Evolutionary conservation across 2,329 filamentous ascomycete species (phyloP).

Genomic region (Cercospora canescens): DNA sequence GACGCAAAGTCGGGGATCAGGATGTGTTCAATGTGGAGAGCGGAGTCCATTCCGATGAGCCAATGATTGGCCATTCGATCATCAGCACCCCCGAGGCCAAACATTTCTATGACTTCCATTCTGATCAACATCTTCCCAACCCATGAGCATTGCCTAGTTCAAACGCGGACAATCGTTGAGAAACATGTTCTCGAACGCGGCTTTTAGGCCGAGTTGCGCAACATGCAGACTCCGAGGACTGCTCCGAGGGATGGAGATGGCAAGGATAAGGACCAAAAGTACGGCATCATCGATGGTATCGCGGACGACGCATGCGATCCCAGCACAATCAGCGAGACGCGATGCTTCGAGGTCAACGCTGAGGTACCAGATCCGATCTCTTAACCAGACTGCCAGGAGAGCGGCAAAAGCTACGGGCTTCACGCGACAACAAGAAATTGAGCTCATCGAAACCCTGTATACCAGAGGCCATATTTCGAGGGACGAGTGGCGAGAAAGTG

Average conservation of each 20-base stretch:
- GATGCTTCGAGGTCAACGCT: background rate
- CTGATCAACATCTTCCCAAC: background rate
- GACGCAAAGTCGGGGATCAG: too few species aligned
- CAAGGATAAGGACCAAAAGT: conserved; percentile 4
- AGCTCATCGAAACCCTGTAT: conserved; percentile 21
- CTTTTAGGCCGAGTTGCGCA: conserved; percentile 6
- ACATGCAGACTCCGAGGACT: conserved; percentile 18
- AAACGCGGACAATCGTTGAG: too few species aligned
- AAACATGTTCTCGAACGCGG: background rate
- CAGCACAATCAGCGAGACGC: background rate
- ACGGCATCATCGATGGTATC: background rate
- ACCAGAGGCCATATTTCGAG: conserved; percentile 19
- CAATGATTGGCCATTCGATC: background rate
- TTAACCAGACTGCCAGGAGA: background rate
- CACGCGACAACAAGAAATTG: conserved; percentile 20
- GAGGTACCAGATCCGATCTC: background rate
- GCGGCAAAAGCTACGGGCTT: conserved; percentile 4
- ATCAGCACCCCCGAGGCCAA: background rate
- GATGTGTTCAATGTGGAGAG: too few species aligned
- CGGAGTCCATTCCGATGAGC: background rate
- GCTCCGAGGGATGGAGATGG: conserved; percentile 15
- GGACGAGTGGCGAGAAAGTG: conserved; percentile 24
- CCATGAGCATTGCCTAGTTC: background rate
- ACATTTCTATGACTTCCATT: background rate
- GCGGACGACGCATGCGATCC: background rate